Percentiles rank a stretch among this genome's conserved stretches.
phyloP scores from a whole-genome alignment of 352 stramenopile genomes.

The Phytophthora nicotianae region DNA sequence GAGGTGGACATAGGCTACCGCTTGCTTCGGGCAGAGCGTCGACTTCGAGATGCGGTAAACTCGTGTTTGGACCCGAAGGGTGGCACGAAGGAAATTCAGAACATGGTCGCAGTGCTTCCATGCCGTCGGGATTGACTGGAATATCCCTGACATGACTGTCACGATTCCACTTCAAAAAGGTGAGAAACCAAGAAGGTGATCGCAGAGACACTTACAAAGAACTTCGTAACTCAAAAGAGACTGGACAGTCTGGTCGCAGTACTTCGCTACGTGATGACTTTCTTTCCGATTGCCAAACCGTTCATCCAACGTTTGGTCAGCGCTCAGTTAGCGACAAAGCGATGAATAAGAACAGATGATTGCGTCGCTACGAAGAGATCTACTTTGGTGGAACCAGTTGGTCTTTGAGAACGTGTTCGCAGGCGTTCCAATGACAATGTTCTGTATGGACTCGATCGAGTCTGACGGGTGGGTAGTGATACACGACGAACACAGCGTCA shows the following conservation, averaged over 20 bases:
- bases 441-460: no score
- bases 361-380: neutral
- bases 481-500: no score
- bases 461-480: no score
- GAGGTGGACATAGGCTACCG: constrained; percentile 5
- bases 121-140: neutral
- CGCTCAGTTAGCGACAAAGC: neutral
- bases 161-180: neutral
- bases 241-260: neutral
- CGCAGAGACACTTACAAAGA: neutral
- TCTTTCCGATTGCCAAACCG: neutral
- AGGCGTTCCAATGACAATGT: neutral
- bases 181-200: neutral
- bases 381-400: neutral
- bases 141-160: neutral
- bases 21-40: neutral
- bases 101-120: neutral
- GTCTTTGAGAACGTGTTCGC: neutral
- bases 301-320: neutral
- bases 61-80: neutral
- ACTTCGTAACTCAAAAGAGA: neutral
- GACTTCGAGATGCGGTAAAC: constrained; percentile 3
- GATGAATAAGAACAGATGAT: neutral
- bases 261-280: neutral
- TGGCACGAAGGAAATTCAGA: neutral